A percentile compares a stretch with the other conserved stretches of the same genome.
These are phyloP conservation scores for Cylindrotheca closterium DNA, from an alignment of 108 stramenopile genomes.

Conservation along the genomic window DNA sequence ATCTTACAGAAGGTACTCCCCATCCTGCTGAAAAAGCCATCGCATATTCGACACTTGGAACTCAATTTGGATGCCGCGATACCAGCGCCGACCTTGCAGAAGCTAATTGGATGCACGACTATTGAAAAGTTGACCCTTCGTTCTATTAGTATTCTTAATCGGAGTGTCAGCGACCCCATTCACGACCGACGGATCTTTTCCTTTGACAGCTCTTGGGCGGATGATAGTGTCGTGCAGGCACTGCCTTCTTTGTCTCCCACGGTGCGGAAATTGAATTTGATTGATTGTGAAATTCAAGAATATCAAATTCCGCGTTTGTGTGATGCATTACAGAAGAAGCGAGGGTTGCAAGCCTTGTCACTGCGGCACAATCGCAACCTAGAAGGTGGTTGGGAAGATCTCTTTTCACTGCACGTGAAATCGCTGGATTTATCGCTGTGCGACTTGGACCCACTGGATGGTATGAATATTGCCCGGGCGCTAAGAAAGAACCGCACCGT, in stretches of 20 bases:
- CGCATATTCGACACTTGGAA: constrained; percentile 15
- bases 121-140: constrained; percentile 19
- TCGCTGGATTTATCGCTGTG: constrained; percentile 30
- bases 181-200: background rate
- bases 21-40: constrained; percentile 13
- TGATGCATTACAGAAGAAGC: constrained; percentile 7
- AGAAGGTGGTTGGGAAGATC: constrained; percentile 18
- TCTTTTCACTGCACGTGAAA: constrained; percentile 11
- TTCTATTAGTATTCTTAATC: constrained; percentile 7
- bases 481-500: constrained; percentile 4
- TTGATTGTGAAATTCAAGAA: constrained; percentile 19
- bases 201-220: constrained; percentile 2
- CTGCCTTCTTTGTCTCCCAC: constrained; percentile 17
- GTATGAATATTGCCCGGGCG: constrained; percentile 7
- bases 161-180: background rate
- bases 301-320: constrained; percentile 20
- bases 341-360: constrained; percentile 15
- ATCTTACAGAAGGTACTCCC: constrained; percentile 22
- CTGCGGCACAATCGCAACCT: constrained; percentile 26
- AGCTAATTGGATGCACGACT: constrained; percentile 13
- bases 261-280: constrained; percentile 16
- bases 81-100: constrained; percentile 16
- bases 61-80: constrained; percentile 11
- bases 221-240: constrained; percentile 13
- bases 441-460: constrained; percentile 28